Evolutionary conservation across 768 basidiomycete genomes (phyloP).

Genomic region (Mycena belliarum): DNA sequence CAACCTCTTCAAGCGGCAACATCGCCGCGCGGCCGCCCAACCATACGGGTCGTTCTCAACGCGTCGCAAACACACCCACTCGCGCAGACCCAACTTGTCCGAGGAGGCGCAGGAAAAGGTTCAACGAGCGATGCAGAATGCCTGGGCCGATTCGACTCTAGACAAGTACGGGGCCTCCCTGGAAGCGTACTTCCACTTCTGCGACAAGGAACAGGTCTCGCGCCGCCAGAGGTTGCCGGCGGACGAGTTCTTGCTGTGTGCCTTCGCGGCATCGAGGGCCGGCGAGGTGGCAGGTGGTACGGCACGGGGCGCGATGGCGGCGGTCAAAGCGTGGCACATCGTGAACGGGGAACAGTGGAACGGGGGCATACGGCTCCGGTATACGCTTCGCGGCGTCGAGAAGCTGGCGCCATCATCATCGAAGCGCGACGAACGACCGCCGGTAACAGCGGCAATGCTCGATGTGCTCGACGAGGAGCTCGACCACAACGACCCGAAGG

Average conservation of each 20-base stretch:
- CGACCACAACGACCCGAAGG: constrained; percentile 1
- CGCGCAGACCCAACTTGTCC: not conserved
- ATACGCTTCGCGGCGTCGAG: not conserved
- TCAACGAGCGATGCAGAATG: not conserved
- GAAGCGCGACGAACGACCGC: not conserved
- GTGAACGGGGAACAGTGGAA: constrained; percentile 7
- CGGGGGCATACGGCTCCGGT: not conserved
- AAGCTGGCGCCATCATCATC: constrained; percentile 14
- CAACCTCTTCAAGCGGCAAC: too few species aligned
- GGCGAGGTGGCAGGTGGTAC: not conserved
- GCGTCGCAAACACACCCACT: not conserved
- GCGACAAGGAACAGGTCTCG: not conserved
- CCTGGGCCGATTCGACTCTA: constrained; percentile 16
- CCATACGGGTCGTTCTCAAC: too few species aligned
- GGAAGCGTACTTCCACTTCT: constrained; percentile 6
- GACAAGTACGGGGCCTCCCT: not conserved
- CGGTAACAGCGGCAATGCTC: not conserved
- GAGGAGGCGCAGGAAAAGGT: not conserved
- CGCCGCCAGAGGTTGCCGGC: not conserved
- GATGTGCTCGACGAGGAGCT: not conserved
- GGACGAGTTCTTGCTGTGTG: constrained; percentile 11
- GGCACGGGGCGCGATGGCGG: not conserved
- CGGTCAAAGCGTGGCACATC: constrained; percentile 22
- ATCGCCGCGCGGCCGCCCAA: too few species aligned
- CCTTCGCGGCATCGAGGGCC: constrained; percentile 4